Base-by-base conservation (phyloP, 2,329 filamentous ascomycete genomes). In the Xylariales sp. region DNA sequence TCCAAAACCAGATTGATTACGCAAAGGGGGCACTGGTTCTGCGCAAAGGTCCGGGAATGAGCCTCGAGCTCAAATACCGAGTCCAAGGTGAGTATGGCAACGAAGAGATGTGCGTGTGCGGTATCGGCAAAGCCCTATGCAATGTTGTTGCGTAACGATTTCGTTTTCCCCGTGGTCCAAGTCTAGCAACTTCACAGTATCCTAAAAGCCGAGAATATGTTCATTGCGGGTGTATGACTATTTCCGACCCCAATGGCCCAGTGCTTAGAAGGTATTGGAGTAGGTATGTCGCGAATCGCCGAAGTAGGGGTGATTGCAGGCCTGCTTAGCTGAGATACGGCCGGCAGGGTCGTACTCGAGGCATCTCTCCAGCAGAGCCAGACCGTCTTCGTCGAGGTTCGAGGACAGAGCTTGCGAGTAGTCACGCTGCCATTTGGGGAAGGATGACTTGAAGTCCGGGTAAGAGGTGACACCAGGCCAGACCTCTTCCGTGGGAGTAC, bases 381-480 rank as follows among this genome's bases (percentile, higher is more conserved):
- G 71, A 18, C 85, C 85, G 18, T 73, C 64, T 2, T 86, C 79
- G 51, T 94, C 86, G 34, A 95, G 76, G 40, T 75, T 83, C 31
- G 78, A 76, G 56, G 89, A 86, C 25, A 93, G 72, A 20, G 78
- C 68, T 36, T 73, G 70, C 18, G 76, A 73, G 45, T 77, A 73
- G 57, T 89, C 84, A 43, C 87, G 80, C 54, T 76, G 74, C 89
- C 89, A 95, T 68, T 94, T 94, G 50, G 89, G 89, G 67, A 95
- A 95, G 3, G 86, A 90, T 20, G 85, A 64, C 66, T 95, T 95
- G 75, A 89, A 95, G 64, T 95, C 90, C 31, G 89, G 89, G 69
- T 94, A 94, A 6, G 86, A 89, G n/a, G 88, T 93, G 44, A 95
- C 88, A 46, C 89, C 89, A 22, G 89, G 89, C 89, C 89, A 95